Evolutionary conservation across 2,329 filamentous ascomycete species (phyloP).

Genomic region (Sporothrix brasiliensis): DNA sequence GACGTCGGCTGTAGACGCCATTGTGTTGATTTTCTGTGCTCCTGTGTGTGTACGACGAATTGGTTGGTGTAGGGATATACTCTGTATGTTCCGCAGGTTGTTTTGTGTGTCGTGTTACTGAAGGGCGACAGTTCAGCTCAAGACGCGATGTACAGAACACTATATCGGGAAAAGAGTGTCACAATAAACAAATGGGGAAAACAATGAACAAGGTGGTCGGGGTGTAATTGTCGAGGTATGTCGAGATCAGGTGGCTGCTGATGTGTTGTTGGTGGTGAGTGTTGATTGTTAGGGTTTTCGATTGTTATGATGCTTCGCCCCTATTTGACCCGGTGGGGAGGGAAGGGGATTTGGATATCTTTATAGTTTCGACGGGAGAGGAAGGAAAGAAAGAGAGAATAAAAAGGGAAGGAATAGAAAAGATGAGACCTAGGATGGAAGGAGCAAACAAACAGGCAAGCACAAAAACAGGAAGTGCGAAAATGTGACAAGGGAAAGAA

Average conservation of each 20-base stretch:
- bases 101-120: not conserved
- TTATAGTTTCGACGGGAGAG: constrained; percentile 9
- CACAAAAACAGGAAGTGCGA: not conserved
- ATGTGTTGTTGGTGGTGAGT: constrained; percentile 7
- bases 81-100: not conserved
- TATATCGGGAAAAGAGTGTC: not conserved
- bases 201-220: not conserved
- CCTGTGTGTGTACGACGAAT: not conserved
- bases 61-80: not conserved
- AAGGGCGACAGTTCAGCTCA: not conserved
- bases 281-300: not conserved
- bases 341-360: constrained; percentile 5
- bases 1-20: constrained; percentile 22
- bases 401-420: not conserved
- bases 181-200: not conserved
- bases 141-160: not conserved
- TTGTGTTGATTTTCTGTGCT: constrained; percentile 2
- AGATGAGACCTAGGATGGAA: not conserved
- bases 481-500: not conserved
- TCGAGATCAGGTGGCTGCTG: constrained; percentile 17
- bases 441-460: constrained; percentile 20
- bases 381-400: constrained; percentile 1
- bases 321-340: not conserved
- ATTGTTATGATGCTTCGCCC: not conserved
- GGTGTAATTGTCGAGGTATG: not conserved